Conservation (phyloP, 176 grass and related monocot species). For the Poa pratensis region DNA sequence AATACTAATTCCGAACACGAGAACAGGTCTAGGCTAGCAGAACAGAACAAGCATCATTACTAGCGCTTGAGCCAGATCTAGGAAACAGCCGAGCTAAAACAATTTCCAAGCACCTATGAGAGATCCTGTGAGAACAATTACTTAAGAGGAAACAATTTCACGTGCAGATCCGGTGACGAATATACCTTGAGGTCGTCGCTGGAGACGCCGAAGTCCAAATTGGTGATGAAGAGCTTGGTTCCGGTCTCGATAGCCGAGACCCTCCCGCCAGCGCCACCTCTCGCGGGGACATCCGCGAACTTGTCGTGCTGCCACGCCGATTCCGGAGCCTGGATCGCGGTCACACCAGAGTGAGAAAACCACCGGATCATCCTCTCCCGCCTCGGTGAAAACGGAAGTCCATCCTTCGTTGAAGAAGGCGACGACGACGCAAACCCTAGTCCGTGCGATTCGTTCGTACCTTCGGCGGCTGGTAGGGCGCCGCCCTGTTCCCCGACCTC, state of each 20-base stretch:
- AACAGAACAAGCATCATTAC: not conserved
- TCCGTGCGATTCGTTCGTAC: slow-evolving; percentile 70
- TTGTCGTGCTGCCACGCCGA: slow-evolving; percentile 93
- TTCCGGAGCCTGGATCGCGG: slow-evolving; percentile 87
- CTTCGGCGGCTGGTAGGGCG: slow-evolving; percentile 79
- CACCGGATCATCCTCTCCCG: slow-evolving; percentile 53
- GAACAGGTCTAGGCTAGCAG: not conserved
- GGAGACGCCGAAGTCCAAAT: slow-evolving; percentile 89
- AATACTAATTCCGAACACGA: not conserved
- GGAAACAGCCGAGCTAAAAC: not conserved
- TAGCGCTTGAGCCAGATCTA: slow-evolving; percentile 28
- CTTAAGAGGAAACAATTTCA: not conserved
- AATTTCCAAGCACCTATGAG: not conserved
- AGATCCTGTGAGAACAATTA: not conserved
- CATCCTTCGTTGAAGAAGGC: slow-evolving; percentile 10
- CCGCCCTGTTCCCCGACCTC: slow-evolving; percentile 72
- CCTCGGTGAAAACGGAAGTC: slow-evolving; percentile 35
- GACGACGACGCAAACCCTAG: slow-evolving; percentile 32
- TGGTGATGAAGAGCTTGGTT: slow-evolving; percentile 92
- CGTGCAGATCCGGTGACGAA: not conserved
- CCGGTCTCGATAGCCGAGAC: slow-evolving; percentile 86
- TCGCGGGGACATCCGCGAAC: slow-evolving; percentile 51
- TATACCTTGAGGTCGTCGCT: slow-evolving; percentile 98
- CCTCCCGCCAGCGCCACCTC: slow-evolving; percentile 48
- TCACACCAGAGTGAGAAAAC: slow-evolving; percentile 86